These are phyloP conservation scores for Ogataea hybrid DNA, from an alignment of 1,139 yeast genomes.

Conservation along the genomic window DNA sequence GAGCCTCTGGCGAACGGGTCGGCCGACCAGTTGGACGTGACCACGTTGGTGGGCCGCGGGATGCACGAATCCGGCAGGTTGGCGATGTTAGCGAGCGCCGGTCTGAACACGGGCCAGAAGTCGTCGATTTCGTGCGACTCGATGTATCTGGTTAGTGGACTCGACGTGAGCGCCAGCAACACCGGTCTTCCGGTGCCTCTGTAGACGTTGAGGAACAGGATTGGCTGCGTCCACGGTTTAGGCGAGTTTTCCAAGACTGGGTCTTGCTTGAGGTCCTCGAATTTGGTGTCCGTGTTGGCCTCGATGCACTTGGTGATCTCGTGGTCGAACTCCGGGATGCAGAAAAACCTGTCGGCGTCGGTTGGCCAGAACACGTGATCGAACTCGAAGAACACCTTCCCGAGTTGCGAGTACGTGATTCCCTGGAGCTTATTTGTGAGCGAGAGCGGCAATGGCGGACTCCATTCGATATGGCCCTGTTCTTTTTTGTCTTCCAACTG, in stretches of 20 bases:
- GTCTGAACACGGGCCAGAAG: slow-evolving; percentile 43
- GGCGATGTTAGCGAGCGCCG: slow-evolving; percentile 35
- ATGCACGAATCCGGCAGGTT: slow-evolving; percentile 11
- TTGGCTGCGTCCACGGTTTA: slow-evolving; percentile 45
- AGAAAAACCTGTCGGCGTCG: slow-evolving; percentile 48
- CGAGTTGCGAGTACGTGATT: too few relatives aligned
- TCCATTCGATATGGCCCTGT: too few relatives aligned
- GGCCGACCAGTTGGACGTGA: slow-evolving; percentile 66
- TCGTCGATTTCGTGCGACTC: slow-evolving; percentile 38
- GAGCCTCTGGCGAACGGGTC: slow-evolving; percentile 74
- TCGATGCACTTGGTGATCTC: slow-evolving; percentile 19
- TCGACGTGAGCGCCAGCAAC: slow-evolving; percentile 59
- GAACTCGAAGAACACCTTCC: slow-evolving; percentile 76
- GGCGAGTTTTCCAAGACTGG: slow-evolving; percentile 21
- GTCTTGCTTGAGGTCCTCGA: slow-evolving; percentile 11
- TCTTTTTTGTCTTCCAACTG: too few relatives aligned
- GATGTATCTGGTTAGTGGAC: slow-evolving; percentile 62
- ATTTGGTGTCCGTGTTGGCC: slow-evolving; percentile 3
- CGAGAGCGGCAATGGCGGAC: too few relatives aligned
- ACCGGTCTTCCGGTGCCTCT: slow-evolving; percentile 43
- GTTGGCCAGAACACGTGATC: slow-evolving; percentile 65
- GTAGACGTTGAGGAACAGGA: slow-evolving; percentile 44
- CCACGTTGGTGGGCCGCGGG: slow-evolving; percentile 49
- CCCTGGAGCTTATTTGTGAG: too few relatives aligned
- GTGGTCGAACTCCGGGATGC: slow-evolving; percentile 40